Base-by-base conservation (phyloP, 2,329 filamentous ascomycete species). In the Hymenoscyphus infarciens region DNA sequence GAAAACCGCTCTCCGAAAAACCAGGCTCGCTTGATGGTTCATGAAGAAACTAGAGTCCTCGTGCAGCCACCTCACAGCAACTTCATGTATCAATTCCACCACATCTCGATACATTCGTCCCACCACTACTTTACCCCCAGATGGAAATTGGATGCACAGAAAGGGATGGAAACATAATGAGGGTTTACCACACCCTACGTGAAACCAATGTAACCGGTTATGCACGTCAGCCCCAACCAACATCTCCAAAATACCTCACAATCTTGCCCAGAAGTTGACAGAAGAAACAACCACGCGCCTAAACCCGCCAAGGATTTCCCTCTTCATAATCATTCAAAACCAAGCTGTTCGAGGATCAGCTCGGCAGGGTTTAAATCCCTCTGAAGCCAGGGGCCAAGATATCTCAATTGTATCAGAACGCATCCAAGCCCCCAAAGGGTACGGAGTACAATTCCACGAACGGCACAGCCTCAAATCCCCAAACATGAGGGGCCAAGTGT, bases 391-490 rank as follows among this genome's bases (percentile, higher is more conserved):
- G 33, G 55, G 19, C n/a, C 29, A 57, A 39, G 55, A 59, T 25
- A 59, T 42, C 16, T 22, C 39, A 25, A 52, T 27, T 22, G 57
- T 49, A 49, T 59, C 22, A 52, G 45, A 33, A 15, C 13, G 7
- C 25, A 31, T 6, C 33, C 56, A 57, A 57, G 56, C 56, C 31
- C 33, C 33, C 33, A 35, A 35, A 13, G 33, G 13, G 33, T 35
- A 57, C 38, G 13, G 33, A 4, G 33, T 35, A 57, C 38, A 15
- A 15, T 59, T 52, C 57, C 39, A 59, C 57, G 57, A 45, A 59
- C 52, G 22, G 38, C 57, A 59, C 57, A 29, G 38, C 57, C 38
- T 59, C 57, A 59, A 49, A 22, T 25, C 19, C n/a, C n/a, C n/a
- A 49, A 22, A 49, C 42, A 19, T 49, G 42, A 49, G 42, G 42